These are phyloP conservation scores for Bryoerythrophyllum caledonicum DNA, from an alignment of 225 moss, liverwort and hornwort genomes.

Conservation along the genomic window DNA sequence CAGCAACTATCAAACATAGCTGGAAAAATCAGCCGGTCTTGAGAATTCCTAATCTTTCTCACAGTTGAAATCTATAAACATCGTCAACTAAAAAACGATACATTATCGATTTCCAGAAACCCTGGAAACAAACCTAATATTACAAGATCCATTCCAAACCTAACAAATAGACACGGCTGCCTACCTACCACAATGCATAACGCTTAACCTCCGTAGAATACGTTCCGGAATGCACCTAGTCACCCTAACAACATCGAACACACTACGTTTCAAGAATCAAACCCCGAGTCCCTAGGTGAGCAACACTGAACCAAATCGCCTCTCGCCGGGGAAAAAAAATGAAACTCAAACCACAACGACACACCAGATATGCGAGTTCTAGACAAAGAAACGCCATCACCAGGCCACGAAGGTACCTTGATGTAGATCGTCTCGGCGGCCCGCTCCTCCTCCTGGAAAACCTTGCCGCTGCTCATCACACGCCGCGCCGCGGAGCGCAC, in stretches of 20 bases:
- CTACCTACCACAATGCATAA: background rate
- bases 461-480: constrained; percentile 33
- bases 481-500: constrained; percentile 39
- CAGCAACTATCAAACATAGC: background rate
- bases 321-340: background rate
- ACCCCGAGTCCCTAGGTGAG: background rate
- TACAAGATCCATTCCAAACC: background rate
- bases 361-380: background rate
- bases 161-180: constrained; percentile 1
- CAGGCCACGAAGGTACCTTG: too few species aligned
- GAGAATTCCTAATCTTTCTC: background rate
- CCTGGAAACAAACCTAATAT: background rate
- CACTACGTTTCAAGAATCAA: background rate
- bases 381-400: background rate
- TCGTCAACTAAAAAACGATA: background rate
- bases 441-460: constrained; percentile 70
- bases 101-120: background rate
- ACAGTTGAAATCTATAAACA: background rate
- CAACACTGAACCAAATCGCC: background rate
- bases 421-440: constrained; percentile 77
- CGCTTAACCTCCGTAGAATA: background rate
- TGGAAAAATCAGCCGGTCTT: background rate
- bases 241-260: too few species aligned
- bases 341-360: background rate
- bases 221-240: background rate